phyloP scores from a whole-genome alignment of 2,329 filamentous ascomycete species.

The Echinosphaeria canescens region DNA sequence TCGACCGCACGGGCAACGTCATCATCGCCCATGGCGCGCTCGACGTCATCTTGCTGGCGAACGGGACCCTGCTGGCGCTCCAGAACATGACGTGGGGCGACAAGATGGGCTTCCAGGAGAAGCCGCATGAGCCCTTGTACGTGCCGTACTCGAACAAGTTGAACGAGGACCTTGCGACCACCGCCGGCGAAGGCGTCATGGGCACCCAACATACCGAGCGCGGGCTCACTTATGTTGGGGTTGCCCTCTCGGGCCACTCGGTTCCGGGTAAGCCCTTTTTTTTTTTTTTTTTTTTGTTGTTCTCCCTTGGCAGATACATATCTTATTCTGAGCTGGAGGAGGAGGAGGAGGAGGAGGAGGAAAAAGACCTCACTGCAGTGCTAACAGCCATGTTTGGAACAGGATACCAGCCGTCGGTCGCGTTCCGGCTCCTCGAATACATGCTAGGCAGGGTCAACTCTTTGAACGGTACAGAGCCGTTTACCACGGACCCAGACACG shows the following conservation, averaged over 20 bases:
- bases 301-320: no score
- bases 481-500: slow-evolving; percentile 10
- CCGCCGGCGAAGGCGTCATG: slow-evolving; percentile 33
- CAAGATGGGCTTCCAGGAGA: slow-evolving; percentile 41
- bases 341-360: no score
- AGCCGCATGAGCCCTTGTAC: slow-evolving; percentile 40
- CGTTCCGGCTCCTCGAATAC: slow-evolving; percentile 55
- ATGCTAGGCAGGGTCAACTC: slow-evolving; percentile 46
- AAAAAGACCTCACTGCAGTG: no score
- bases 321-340: no score
- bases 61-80: slow-evolving; percentile 49
- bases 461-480: slow-evolving; percentile 18
- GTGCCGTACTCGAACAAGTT: no score
- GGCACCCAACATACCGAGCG: slow-evolving; percentile 54
- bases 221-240: slow-evolving; percentile 47
- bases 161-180: slow-evolving; percentile 18
- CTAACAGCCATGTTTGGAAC: no score
- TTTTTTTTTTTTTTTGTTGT: no score
- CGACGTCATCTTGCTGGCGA: slow-evolving; percentile 45
- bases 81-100: slow-evolving; percentile 73
- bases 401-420: slow-evolving; percentile 46
- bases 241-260: slow-evolving; percentile 46
- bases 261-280: no score
- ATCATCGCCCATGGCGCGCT: slow-evolving; percentile 52
- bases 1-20: slow-evolving; percentile 51